Evolutionary conservation across 2,329 filamentous ascomycete genomes (phyloP).

Genomic region (Fusarium sp.): DNA sequence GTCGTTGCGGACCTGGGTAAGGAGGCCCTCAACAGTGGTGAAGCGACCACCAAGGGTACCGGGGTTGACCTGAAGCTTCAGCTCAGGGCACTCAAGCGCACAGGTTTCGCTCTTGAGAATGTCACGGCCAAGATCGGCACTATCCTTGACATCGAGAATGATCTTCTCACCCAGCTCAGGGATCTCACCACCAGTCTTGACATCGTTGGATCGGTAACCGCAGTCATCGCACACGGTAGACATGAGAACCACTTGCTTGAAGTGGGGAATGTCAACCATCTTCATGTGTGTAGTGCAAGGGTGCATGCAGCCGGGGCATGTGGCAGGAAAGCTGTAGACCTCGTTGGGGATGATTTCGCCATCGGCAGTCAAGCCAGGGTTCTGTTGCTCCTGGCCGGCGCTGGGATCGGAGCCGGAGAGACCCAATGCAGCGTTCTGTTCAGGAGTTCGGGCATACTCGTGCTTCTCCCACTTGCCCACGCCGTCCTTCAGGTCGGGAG

Average conservation of each 20-base stretch:
- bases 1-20: slow-evolving; percentile 93
- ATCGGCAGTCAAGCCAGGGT: slow-evolving; percentile 62
- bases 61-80: slow-evolving; percentile 87
- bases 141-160: slow-evolving; percentile 75
- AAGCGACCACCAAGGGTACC: slow-evolving; percentile 96
- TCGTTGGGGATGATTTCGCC: slow-evolving; percentile 93
- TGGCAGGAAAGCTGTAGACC: slow-evolving; percentile 91
- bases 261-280: slow-evolving; percentile 97
- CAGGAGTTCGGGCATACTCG: slow-evolving; percentile 83
- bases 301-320: slow-evolving; percentile 90
- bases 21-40: slow-evolving; percentile 93
- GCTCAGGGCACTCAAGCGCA: slow-evolving; percentile 85
- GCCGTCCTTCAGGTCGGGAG: slow-evolving; percentile 81
- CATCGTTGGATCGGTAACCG: slow-evolving; percentile 94
- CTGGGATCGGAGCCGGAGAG: slow-evolving; percentile 73
- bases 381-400: slow-evolving; percentile 62
- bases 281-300: slow-evolving; percentile 95
- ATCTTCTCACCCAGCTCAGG: slow-evolving; percentile 88
- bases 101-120: slow-evolving; percentile 98
- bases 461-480: slow-evolving; percentile 90
- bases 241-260: slow-evolving; percentile 97
- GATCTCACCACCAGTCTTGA: slow-evolving; percentile 95
- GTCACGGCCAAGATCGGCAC: slow-evolving; percentile 84
- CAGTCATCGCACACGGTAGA: slow-evolving; percentile 91
- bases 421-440: slow-evolving; percentile 88